Evolutionary conservation across 2,329 filamentous ascomycete genomes (phyloP), one percentile per base, ranked within the genome.

Genomic region (Phaeomoniella chlamydospora): DNA sequence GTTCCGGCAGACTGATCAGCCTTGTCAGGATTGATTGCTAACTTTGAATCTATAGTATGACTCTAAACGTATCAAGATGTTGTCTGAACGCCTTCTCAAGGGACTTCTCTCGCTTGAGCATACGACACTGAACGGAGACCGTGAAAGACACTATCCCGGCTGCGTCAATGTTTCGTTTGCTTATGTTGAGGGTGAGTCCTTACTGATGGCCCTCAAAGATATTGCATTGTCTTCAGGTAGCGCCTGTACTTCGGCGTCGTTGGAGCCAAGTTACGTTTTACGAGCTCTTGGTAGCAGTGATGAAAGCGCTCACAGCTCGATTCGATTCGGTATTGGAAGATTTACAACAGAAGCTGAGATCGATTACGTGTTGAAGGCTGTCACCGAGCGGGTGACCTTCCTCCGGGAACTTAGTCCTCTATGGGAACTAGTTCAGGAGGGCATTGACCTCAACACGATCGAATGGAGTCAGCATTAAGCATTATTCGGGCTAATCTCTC

Each of bases 111-210:
- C 83, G 4, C 73, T 98, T 65, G 90, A 96, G 56, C 90, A 98
- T 61, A 94, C 90, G 2, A 74, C 71, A 5, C 77, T 94, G 48
- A 98, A 98, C 51, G 90, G 90, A 35, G 85, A 90, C 48, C 70
- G 77, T 2, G 61, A 80, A 3, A 70, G 74, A 36, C 92, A 92
- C 58, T 98, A 98, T 56, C 86, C 90, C 2, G 90, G 90, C 43
- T 98, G 90, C 49, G 88, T 98, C 42, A 98, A 98, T 57, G 82
- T 98, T 9, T 98, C 90, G 0, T 98, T 98, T 53, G 88, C 90
- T 19, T 98, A 98, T 51, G 86, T 98, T 3, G 90, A 98, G 61
- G 90, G 90, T 46, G 90, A 98, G 61, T 96, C 90, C 2, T 77
- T 98, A 1, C 71, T 98, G 43, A 98, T 98, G 90, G 90, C 90